Conservation (phyloP, 1,284 basidiomycete species). For the Fomitopsis palustris region DNA sequence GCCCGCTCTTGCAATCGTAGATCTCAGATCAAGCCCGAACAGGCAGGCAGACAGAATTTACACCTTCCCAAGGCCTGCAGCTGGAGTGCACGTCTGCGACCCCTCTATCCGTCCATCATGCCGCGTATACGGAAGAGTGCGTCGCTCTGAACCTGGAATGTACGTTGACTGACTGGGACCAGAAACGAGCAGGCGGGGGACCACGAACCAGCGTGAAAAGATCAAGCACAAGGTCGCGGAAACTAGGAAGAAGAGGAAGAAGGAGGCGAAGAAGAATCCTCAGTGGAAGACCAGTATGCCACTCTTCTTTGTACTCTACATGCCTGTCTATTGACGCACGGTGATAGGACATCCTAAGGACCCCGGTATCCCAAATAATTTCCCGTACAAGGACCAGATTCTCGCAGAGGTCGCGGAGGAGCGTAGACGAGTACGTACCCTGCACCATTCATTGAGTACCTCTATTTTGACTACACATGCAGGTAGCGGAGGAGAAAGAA, state of each 20-base stretch:
- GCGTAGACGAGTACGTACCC: slow-evolving; percentile 60
- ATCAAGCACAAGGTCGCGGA: slow-evolving; percentile 81
- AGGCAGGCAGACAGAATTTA: neutral
- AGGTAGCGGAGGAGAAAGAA: slow-evolving; percentile 72
- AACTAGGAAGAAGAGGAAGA: slow-evolving; percentile 74
- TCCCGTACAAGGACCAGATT: slow-evolving; percentile 97
- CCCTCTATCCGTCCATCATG: slow-evolving; percentile 38
- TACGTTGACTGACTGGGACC: slow-evolving; percentile 10
- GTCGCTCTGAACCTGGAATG: slow-evolving; percentile 14
- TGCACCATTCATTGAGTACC: neutral
- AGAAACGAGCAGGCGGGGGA: slow-evolving; percentile 86
- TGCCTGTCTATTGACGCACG: slow-evolving; percentile 1
- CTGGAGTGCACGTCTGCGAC: neutral
- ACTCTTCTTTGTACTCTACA: neutral
- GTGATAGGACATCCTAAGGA: slow-evolving; percentile 75
- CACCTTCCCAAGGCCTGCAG: neutral
- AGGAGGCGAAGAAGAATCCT: slow-evolving; percentile 78
- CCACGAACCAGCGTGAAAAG: slow-evolving; percentile 73
- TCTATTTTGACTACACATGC: slow-evolving; percentile 10
- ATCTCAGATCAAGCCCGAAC: neutral
- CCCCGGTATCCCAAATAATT: slow-evolving; percentile 95
- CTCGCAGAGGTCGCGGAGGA: slow-evolving; percentile 87
- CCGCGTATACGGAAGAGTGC: slow-evolving; percentile 75
- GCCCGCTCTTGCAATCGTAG: neutral
- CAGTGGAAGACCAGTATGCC: slow-evolving; percentile 91